Percentiles rank a stretch among this genome's conserved stretches.
These are phyloP conservation scores for Penicillium goetzii DNA, from an alignment of 495 filamentous ascomycete genomes.

Conservation along the genomic window DNA sequence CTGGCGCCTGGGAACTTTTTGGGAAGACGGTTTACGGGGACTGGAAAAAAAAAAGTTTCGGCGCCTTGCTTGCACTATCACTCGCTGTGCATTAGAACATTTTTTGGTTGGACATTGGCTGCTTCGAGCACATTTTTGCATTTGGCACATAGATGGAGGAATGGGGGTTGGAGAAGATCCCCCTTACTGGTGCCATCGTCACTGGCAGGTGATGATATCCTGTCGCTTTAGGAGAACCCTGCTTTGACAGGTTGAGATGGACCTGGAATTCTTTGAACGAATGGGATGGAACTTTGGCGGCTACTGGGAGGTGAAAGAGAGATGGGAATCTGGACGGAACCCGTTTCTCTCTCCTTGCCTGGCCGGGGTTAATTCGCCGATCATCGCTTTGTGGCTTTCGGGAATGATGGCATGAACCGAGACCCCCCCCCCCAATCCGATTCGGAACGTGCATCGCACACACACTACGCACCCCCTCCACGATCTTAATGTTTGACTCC, in stretches of 20 bases:
- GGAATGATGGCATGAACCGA: constrained; percentile 22
- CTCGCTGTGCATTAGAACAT: constrained; percentile 48
- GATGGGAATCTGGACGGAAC: constrained; percentile 19
- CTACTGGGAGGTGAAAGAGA: constrained; percentile 4
- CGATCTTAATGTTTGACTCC: constrained; percentile 20
- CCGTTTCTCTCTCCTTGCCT: background rate
- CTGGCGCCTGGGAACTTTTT: constrained; percentile 45
- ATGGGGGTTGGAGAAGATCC: constrained; percentile 12
- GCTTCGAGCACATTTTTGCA: constrained; percentile 41
- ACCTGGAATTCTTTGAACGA: background rate
- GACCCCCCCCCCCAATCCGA: constrained; percentile 1
- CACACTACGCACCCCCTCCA: constrained; percentile 9
- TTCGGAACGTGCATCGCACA: constrained; percentile 4
- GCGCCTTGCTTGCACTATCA: constrained; percentile 47
- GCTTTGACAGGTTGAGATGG: constrained; percentile 10
- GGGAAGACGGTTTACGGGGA: constrained; percentile 30
- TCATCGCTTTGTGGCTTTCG: constrained; percentile 19
- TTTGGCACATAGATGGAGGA: constrained; percentile 44
- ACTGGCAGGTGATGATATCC: constrained; percentile 26
- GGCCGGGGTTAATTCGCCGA: constrained; percentile 11
- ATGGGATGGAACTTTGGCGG: background rate
- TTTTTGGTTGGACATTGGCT: constrained; percentile 26
- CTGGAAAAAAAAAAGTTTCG: constrained; percentile 40
- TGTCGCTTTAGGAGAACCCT: constrained; percentile 13
- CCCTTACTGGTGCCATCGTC: constrained; percentile 23